These are phyloP conservation scores for Marasmius oreades DNA, from an alignment of 1,284 basidiomycete species.

Conservation along the genomic window DNA sequence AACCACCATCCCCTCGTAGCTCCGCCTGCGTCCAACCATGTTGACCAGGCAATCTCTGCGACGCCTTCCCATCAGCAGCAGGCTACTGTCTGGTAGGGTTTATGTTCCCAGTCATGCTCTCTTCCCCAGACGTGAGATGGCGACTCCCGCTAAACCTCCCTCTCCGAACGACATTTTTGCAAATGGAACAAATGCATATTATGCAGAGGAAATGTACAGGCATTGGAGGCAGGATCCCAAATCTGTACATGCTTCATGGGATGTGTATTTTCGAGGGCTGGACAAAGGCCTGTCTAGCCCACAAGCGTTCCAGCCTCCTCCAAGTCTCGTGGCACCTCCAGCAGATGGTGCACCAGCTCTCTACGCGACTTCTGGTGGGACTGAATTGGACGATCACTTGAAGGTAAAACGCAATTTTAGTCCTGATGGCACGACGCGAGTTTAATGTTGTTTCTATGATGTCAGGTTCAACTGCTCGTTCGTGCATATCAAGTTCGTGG, in stretches of 20 bases:
- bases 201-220: conserved; percentile 95
- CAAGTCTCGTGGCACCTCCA: conserved; percentile 63
- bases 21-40: background rate
- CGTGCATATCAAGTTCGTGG: conserved; percentile 99
- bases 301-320: conserved; percentile 86
- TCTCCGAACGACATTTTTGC: conserved; percentile 81
- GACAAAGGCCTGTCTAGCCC: conserved; percentile 85
- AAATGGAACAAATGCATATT: conserved; percentile 91
- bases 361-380: conserved; percentile 58
- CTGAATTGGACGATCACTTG: conserved; percentile 89
- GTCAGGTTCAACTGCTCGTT: conserved; percentile 90
- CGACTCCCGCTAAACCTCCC: conserved; percentile 50
- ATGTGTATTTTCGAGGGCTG: conserved; percentile 91
- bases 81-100: background rate
- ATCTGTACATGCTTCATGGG: conserved; percentile 94
- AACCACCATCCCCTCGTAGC: background rate
- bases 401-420: conserved; percentile 56
- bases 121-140: conserved; percentile 33
- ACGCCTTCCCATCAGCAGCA: background rate
- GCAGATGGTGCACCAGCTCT: conserved; percentile 83
- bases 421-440: background rate
- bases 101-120: background rate
- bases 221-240: conserved; percentile 89
- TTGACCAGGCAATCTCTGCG: background rate
- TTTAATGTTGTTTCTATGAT: conserved; percentile 8